phyloP scores from a whole-genome alignment of 2,329 filamentous ascomycete genomes.

The Stachybotrys chlorohalonatus region DNA sequence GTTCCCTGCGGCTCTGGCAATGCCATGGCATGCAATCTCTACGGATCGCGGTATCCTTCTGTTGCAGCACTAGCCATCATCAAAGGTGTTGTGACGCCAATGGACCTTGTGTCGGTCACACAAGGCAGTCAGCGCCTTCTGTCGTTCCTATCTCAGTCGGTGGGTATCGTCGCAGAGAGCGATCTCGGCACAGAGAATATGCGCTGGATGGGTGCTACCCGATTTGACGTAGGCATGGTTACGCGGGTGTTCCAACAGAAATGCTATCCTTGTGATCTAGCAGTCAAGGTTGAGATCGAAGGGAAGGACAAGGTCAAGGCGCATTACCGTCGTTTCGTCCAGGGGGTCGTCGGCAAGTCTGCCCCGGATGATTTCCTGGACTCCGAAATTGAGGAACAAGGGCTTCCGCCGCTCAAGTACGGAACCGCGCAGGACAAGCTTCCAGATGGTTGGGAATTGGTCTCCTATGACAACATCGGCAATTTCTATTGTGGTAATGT shows the following conservation, averaged over 20 bases:
- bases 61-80: slow-evolving; percentile 74
- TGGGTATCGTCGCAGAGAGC: slow-evolving; percentile 83
- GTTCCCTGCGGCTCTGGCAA: slow-evolving; percentile 92
- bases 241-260: slow-evolving; percentile 65
- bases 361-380: slow-evolving; percentile 15
- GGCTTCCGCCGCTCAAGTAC: slow-evolving; percentile 66
- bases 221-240: slow-evolving; percentile 83
- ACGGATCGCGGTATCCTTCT: slow-evolving; percentile 67
- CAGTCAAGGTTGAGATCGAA: slow-evolving; percentile 71
- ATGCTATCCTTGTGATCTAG: slow-evolving; percentile 81
- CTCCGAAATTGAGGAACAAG: slow-evolving; percentile 37
- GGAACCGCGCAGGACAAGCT: slow-evolving; percentile 72
- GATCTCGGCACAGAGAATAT: slow-evolving; percentile 86
- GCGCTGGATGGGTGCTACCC: slow-evolving; percentile 81
- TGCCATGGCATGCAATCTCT: slow-evolving; percentile 83
- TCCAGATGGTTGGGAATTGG: slow-evolving; percentile 66
- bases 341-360: slow-evolving; percentile 16
- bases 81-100: slow-evolving; percentile 74
- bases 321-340: slow-evolving; percentile 52
- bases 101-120: slow-evolving; percentile 83
- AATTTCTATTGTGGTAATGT: slow-evolving; percentile 92
- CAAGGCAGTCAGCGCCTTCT: slow-evolving; percentile 66
- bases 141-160: slow-evolving; percentile 83
- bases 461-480: slow-evolving; percentile 68
- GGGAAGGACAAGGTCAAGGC: slow-evolving; percentile 66